Evolutionary conservation across 2,329 filamentous ascomycete genomes (phyloP), one percentile per base, ranked within the genome.

Genomic region (Fusarium solani-melongenae): DNA sequence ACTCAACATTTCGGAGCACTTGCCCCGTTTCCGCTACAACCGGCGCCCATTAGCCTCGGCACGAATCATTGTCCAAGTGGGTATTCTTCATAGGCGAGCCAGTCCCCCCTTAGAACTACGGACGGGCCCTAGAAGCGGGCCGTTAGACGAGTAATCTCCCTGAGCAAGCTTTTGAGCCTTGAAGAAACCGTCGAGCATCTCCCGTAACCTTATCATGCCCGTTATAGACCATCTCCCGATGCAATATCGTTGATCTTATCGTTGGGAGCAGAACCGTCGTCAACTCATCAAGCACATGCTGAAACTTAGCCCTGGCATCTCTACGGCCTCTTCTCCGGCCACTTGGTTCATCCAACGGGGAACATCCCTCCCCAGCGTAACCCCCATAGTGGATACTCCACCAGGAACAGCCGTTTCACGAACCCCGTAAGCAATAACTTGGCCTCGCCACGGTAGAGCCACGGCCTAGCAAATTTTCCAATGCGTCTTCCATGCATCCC

Each of bases 131-230:
- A 27, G 53, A 36, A 46, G 27, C 41, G 46, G 66, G 57, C 53
- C 61, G 14, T 49, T 55, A 33, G 34, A 38, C 27, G 12, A 41
- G 17, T 27, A 64, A 69, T 70, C 59, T 72, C 38, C 27, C 12
- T 34, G 12, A 36, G 27, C 56, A 12, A 62, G 14, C 57, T 59
- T 46, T 59, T 62, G 34, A 64, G 61, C 24, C 69, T 22, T 53
- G 44, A 33, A 46, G 44, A 27, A 44, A 17, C 53, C 66, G 46
- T 61, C 17, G 46, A 38, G 8, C 38, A 62, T 62, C 46, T 62
- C 70, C 72, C 70, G 70, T 67, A 60, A 73, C 31, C 55, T 27
- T 57, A 36, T 72, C 69, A 39, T 69, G 49, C 53, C 57, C 51
- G 27, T 29, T 17, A 20, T 36, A 36, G n/a, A 10, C 46, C 24